Base-by-base conservation (phyloP, 2,329 filamentous ascomycete genomes). In the Aureobasidium pullulans region DNA sequence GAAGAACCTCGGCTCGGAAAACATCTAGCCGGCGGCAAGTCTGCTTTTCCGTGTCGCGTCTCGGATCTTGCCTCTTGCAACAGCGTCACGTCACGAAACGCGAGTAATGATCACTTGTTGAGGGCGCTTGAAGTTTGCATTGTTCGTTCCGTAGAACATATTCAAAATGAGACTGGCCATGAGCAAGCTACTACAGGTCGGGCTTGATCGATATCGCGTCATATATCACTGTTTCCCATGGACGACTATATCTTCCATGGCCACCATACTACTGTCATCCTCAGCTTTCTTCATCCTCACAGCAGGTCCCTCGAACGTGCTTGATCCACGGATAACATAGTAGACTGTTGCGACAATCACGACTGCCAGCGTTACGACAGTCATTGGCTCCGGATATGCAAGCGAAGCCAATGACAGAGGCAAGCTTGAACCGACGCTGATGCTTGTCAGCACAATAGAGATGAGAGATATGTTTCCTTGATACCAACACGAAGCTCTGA, bases 361-460 rank as follows among this genome's bases (percentile, higher is more conserved):
- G 15, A 64, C 64, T 43, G 40, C 50, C 1, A 63, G 59, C 28
- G 63, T 67, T 15, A 71, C 66, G 34, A 70, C 60, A 23, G 64
- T 19, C 19, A 19, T 19, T 66, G 11, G 64, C 59, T 29, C 66
- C 66, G 4, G 69, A 62, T 13, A 70, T 62, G 40, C 66, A 61
- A 13, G 66, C 64, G 46, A 67, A 70, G 31, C 66, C 66, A 10
- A 68, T 64, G 48, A 70, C 67, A 46, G 62, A 64, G 56, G 66
- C 66, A 59, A 66, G 67, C 39, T 66, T 60, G 53, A 70, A 69
- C 44, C 64, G 65, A 57, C 67, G 64, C 66, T 68, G 59, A 34
- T 16, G 6, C 3, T 43, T 16, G 36, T 66, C 29, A 66, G 47
- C 31, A n/a, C 19, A 11, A 6, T 6, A 11, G 13, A 6, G 23